A percentile compares a stretch with the other conserved stretches of the same genome.
These are phyloP conservation scores for Coemansia sp. DNA, from an alignment of 192 early-diverging fungal genomes.

Conservation along the genomic window DNA sequence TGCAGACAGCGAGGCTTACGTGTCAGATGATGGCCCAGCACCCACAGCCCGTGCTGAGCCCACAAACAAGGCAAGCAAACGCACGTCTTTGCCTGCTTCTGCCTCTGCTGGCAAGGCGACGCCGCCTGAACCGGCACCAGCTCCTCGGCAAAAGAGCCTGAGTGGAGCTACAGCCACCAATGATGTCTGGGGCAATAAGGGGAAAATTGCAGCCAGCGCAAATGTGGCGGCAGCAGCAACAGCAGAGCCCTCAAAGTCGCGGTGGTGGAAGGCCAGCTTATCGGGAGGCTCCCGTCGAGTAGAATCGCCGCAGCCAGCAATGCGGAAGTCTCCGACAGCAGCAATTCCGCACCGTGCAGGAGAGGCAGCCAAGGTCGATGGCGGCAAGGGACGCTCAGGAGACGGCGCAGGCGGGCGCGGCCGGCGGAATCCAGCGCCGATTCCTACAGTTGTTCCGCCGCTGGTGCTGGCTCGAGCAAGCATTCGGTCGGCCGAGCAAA, in stretches of 20 bases:
- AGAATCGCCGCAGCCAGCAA: not conserved
- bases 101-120: too few relatives aligned
- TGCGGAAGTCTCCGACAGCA: not conserved
- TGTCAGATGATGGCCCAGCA: not conserved
- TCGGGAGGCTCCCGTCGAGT: slow-evolving; percentile 9
- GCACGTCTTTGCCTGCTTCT: too few relatives aligned
- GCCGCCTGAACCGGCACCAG: too few relatives aligned
- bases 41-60: not conserved
- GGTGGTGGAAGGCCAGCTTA: slow-evolving; percentile 47
- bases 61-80: not conserved
- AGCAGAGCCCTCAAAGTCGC: slow-evolving; percentile 17
- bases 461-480: slow-evolving; percentile 24
- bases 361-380: not conserved
- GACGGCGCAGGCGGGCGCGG: slow-evolving; percentile 12
- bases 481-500: slow-evolving; percentile 2
- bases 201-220: slow-evolving; percentile 4
- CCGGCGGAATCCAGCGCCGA: slow-evolving; percentile 23
- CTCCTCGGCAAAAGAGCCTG: too few relatives aligned
- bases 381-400: slow-evolving; percentile 2
- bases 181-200: slow-evolving; percentile 23
- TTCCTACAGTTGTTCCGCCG: slow-evolving; percentile 46
- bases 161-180: too few relatives aligned
- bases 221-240: not conserved
- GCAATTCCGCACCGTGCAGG: not conserved
- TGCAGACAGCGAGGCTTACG: too few relatives aligned